Conservation (phyloP, 2,329 filamentous ascomycete species). For the Exophiala spinifera region DNA sequence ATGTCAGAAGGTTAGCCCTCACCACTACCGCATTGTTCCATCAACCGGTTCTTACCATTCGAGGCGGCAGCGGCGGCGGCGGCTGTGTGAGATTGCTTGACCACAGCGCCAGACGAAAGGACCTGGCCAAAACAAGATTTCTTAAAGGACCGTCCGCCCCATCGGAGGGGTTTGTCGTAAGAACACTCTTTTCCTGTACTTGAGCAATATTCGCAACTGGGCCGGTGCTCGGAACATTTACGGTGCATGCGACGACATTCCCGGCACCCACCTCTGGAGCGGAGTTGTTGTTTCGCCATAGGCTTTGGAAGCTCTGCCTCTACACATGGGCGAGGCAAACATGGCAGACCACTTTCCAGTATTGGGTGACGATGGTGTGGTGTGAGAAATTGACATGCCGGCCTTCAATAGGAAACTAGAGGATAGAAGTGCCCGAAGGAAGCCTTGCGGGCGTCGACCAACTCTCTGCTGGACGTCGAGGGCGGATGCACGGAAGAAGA, state of each 20-base stretch:
- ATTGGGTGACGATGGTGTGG: not conserved
- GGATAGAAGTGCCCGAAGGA: constrained; percentile 1
- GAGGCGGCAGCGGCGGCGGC: not conserved
- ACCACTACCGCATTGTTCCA: not conserved
- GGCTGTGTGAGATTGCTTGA: not conserved
- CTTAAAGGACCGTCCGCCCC: not conserved
- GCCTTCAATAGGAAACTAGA: constrained; percentile 1
- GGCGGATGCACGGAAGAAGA: too few relatives aligned
- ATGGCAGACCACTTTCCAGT: not conserved
- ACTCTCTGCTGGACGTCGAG: not conserved
- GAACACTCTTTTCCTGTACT: constrained; percentile 1
- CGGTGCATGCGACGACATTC: constrained; percentile 3
- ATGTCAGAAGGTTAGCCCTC: not conserved
- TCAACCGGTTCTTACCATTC: not conserved
- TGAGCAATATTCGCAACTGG: not conserved
- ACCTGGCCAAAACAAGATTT: constrained; percentile 2
- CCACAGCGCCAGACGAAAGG: not conserved
- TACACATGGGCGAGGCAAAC: not conserved
- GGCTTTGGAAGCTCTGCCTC: not conserved
- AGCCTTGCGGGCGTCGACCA: not conserved
- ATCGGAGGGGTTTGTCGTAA: not conserved
- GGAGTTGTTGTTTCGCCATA: constrained; percentile 3
- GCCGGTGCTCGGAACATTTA: not conserved
- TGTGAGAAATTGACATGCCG: not conserved
- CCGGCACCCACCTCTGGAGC: constrained; percentile 1